Conservation (phyloP, 495 filamentous ascomycete species). For the Rusavskia elegans region DNA sequence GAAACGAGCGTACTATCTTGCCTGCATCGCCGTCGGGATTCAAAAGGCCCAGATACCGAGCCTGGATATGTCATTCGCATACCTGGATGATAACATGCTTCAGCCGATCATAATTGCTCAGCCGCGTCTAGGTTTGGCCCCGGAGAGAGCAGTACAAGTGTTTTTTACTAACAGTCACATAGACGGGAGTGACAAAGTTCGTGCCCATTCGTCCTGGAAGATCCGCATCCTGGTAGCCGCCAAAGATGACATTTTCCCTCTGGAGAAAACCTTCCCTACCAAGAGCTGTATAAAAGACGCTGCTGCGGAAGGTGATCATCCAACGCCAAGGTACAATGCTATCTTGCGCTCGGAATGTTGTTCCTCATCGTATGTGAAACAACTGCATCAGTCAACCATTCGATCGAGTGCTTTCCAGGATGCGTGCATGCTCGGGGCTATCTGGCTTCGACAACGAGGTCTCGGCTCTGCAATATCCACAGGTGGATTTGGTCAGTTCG, state of each 20-base stretch:
- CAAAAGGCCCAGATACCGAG: constrained; percentile 33
- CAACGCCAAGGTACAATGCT: constrained; percentile 79
- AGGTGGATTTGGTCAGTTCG: constrained; percentile 90
- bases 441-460: constrained; percentile 82
- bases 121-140: constrained; percentile 16
- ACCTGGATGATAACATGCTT: constrained; percentile 61
- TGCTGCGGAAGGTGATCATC: constrained; percentile 16
- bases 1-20: constrained; percentile 83
- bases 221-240: constrained; percentile 69
- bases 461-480: constrained; percentile 45
- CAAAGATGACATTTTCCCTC: constrained; percentile 47
- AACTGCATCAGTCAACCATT: constrained; percentile 46
- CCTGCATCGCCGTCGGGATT: constrained; percentile 56
- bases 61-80: constrained; percentile 44
- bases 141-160: background rate
- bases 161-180: background rate
- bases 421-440: constrained; percentile 67
- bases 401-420: constrained; percentile 60
- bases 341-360: constrained; percentile 64
- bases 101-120: constrained; percentile 54
- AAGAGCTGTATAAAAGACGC: constrained; percentile 51
- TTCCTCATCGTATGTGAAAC: constrained; percentile 54
- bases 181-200: constrained; percentile 14
- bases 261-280: constrained; percentile 48
- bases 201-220: constrained; percentile 28